Evolutionary conservation across 2,329 filamentous ascomycete genomes (phyloP).

Genomic region (Venturia carpophila): DNA sequence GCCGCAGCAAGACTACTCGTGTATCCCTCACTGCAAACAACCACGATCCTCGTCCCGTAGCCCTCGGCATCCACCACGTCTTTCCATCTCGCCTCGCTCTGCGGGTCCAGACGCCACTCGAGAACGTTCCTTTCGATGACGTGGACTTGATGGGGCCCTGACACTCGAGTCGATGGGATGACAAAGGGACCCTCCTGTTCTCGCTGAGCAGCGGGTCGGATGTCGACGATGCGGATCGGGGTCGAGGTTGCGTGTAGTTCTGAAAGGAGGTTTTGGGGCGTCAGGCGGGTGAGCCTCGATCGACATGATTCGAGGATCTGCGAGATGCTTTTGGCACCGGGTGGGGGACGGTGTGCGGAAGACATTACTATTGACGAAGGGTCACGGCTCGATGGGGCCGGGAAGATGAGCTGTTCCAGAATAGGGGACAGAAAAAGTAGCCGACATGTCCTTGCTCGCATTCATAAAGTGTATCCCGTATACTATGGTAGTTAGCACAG

Average conservation of each 20-base stretch:
- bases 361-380: not conserved
- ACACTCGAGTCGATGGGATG: too few species aligned
- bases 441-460: too few species aligned
- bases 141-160: not conserved
- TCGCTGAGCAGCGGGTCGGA: constrained; percentile 8
- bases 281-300: not conserved
- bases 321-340: not conserved
- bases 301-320: not conserved
- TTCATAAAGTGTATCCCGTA: too few species aligned
- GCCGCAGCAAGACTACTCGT: constrained; percentile 12
- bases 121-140: constrained; percentile 14
- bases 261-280: not conserved
- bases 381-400: too few species aligned
- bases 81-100: not conserved
- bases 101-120: constrained; percentile 14
- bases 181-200: not conserved
- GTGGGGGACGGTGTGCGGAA: not conserved
- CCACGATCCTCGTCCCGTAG: constrained; percentile 5
- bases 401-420: too few species aligned
- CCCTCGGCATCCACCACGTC: constrained; percentile 7
- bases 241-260: not conserved
- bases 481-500: too few species aligned
- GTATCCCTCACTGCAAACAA: constrained; percentile 10
- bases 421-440: too few species aligned
- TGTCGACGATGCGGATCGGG: constrained; percentile 7